phyloP scores from a whole-genome alignment of 78 protist species.

The Speleostelium caveatum region DNA sequence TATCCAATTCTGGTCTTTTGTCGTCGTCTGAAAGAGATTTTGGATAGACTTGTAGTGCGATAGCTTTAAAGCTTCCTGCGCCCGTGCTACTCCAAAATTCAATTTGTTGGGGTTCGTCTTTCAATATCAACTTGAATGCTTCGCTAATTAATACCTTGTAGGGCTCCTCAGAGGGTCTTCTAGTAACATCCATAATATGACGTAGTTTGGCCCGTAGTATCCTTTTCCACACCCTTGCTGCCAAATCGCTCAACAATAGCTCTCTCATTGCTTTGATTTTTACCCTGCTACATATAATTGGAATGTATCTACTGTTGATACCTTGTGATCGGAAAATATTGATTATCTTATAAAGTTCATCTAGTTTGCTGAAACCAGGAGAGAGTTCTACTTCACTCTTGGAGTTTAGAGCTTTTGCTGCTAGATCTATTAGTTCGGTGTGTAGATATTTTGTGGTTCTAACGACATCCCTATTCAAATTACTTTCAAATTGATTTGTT shows the following conservation, averaged over 20 bases:
- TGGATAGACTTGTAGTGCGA: background rate
- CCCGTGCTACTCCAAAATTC: background rate
- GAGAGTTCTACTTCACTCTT: background rate
- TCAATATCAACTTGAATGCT: background rate
- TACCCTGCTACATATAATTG: background rate
- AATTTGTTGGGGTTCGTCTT: background rate
- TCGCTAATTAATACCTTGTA: background rate
- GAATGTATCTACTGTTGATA: constrained; percentile 4
- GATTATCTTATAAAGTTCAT: background rate
- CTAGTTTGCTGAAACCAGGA: background rate
- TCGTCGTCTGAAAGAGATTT: background rate
- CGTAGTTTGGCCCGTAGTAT: background rate
- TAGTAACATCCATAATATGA: background rate
- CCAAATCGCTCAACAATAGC: background rate
- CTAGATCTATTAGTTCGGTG: background rate
- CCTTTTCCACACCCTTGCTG: constrained; percentile 4
- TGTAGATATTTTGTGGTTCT: background rate
- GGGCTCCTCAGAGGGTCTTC: constrained; percentile 11
- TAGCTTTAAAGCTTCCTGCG: background rate
- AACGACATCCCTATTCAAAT: constrained; percentile 3
- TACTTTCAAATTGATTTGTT: background rate
- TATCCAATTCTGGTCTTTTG: background rate
- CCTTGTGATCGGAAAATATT: background rate
- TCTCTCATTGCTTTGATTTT: background rate
- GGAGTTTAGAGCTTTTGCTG: background rate